Evolutionary conservation across 78 protist species (phyloP).

Genomic region (slime mould (Dictyostelium discoideum)): DNA sequence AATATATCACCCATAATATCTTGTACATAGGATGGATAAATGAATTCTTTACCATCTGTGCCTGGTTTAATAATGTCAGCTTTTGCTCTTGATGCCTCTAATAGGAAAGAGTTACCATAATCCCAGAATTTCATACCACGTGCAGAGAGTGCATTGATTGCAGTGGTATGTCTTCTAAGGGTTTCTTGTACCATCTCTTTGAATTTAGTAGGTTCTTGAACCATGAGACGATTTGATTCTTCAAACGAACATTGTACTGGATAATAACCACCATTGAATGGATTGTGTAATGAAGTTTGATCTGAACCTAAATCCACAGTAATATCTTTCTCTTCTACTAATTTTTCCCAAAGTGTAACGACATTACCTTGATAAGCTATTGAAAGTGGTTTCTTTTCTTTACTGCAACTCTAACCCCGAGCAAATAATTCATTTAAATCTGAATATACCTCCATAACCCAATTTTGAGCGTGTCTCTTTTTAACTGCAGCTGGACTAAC

Average conservation of each 20-base stretch:
- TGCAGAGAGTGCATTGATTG: conserved; percentile 83
- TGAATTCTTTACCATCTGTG: conserved; percentile 65
- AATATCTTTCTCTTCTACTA: conserved; percentile 70
- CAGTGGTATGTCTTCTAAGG: conserved; percentile 86
- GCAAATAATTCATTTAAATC: conserved; percentile 71
- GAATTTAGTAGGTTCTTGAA: conserved; percentile 84
- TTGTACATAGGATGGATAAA: conserved; percentile 94
- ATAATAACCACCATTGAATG: conserved; percentile 95
- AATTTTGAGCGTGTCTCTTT: conserved; percentile 91
- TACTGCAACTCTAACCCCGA: conserved; percentile 30
- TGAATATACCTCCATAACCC: conserved; percentile 67
- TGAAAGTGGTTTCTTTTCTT: conserved; percentile 43
- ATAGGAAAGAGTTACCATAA: conserved; percentile 91
- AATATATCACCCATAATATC: conserved; percentile 95
- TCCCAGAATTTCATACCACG: conserved; percentile 95
- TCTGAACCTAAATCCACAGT: conserved; percentile 93
- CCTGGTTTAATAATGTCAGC: conserved; percentile 86
- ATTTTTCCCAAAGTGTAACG: conserved; percentile 92
- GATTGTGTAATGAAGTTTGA: conserved; percentile 96
- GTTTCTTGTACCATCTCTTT: conserved; percentile 88
- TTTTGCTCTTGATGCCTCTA: conserved; percentile 90
- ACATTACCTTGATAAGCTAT: conserved; percentile 93
- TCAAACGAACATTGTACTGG: conserved; percentile 92
- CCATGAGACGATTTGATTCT: conserved; percentile 91
- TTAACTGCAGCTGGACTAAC: conserved; percentile 77